Evolutionary conservation across 2,329 filamentous ascomycete genomes (phyloP).

Genomic region (Botrytis byssoidea): DNA sequence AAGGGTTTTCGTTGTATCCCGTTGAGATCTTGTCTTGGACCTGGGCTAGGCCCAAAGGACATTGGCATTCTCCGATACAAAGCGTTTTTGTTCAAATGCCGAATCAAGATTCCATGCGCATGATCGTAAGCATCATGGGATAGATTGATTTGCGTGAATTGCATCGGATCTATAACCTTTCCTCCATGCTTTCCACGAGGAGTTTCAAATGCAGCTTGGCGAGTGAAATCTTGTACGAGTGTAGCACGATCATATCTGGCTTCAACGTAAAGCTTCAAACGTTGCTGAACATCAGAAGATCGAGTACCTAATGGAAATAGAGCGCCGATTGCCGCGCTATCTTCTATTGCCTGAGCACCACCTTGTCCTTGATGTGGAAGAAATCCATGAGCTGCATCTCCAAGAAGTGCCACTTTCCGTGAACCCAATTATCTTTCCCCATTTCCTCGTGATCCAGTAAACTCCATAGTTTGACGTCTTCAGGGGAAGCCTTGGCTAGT

Average conservation of each 20-base stretch:
- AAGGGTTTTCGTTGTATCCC: conserved; percentile 16
- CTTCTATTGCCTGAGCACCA: conserved; percentile 64
- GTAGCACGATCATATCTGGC: conserved; percentile 58
- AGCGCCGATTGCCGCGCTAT: conserved; percentile 57
- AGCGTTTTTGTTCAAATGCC: conserved; percentile 47
- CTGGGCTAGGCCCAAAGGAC: conserved; percentile 37
- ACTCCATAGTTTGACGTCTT: conserved; percentile 55
- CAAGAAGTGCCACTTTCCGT: conserved; percentile 56
- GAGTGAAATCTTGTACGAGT: conserved; percentile 56
- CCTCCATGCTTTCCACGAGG: conserved; percentile 22
- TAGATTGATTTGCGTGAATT: conserved; percentile 45
- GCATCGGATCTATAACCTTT: conserved; percentile 44
- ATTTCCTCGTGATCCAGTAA: conserved; percentile 49
- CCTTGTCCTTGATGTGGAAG: conserved; percentile 63
- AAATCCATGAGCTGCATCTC: conserved; percentile 69
- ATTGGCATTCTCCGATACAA: conserved; percentile 46
- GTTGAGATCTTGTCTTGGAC: conserved; percentile 26
- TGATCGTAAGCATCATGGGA: conserved; percentile 53
- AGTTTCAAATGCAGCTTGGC: conserved; percentile 38
- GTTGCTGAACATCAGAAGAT: conserved; percentile 49
- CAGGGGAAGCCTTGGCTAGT: conserved; percentile 45
- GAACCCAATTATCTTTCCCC: conserved; percentile 46
- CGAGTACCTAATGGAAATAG: conserved; percentile 52
- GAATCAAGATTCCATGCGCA: conserved; percentile 44
- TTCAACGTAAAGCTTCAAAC: conserved; percentile 58